Percentiles rank a stretch among this genome's conserved stretches.
Conservation (phyloP, 768 basidiomycete genomes). For the Suillus americanus region DNA sequence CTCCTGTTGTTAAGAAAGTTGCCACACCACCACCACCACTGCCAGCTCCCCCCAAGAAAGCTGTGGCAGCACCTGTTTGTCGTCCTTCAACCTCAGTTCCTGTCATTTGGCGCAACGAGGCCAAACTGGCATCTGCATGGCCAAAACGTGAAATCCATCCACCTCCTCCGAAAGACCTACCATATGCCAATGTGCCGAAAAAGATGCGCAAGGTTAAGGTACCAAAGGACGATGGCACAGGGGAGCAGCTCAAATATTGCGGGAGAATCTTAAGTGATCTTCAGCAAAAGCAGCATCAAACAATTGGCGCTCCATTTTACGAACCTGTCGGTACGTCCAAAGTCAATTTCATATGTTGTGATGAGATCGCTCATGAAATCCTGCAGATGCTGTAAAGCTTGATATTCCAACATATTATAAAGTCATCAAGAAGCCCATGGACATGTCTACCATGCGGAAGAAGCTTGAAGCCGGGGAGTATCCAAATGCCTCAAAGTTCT, state of each 20-base stretch:
- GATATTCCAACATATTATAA: conserved; percentile 84
- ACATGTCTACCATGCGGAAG: conserved; percentile 82
- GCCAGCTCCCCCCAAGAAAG: conserved; percentile 26
- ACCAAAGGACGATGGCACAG: conserved; percentile 63
- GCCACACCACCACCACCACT: conserved; percentile 33
- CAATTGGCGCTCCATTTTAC: conserved; percentile 80
- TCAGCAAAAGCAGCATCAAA: conserved; percentile 74
- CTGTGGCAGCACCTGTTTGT: conserved; percentile 48
- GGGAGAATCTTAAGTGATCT: conserved; percentile 72
- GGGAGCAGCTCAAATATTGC: conserved; percentile 86
- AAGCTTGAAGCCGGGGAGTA: conserved; percentile 84
- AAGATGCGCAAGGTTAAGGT: conserved; percentile 62
- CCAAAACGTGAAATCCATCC: conserved; percentile 99
- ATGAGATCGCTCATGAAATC: too few relatives aligned
- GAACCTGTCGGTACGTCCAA: conserved; percentile 85
- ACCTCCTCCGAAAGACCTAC: conserved; percentile 87
- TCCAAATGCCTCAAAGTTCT: conserved; percentile 73
- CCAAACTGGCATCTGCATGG: conserved; percentile 54
- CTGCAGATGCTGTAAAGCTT: conserved; percentile 71
- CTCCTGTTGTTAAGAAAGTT: conserved; percentile 43
- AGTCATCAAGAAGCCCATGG: conserved; percentile 94
- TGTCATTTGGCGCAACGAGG: conserved; percentile 77
- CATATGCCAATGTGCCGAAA: conserved; percentile 77
- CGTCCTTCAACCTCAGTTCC: conserved; percentile 82
- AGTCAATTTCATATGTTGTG: background rate